Base-by-base conservation (phyloP, 2,329 filamentous ascomycete species). In the Microdochium bolleyi region DNA sequence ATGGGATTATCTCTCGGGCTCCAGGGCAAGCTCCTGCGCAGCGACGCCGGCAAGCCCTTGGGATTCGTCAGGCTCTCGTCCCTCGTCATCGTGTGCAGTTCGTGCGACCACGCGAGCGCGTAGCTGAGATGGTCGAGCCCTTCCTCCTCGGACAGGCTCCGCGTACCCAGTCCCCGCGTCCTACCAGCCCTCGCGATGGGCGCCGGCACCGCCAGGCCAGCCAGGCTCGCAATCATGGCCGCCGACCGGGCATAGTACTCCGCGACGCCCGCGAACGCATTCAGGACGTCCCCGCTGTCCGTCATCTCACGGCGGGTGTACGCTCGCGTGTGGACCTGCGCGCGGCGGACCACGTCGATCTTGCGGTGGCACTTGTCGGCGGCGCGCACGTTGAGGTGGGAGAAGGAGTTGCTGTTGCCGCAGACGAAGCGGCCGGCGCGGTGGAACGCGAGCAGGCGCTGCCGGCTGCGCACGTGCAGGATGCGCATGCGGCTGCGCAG, bases 231-330 rank as follows among this genome's bases (percentile, higher is more conserved):
- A 4, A 51, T 46, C 37, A 30, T 34, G 10, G 50, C 50, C 11
- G 32, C 22, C n/a, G 34, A 22, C 10, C 37, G 16, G 9, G 50
- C 50, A 16, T 51, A 51, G 34, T 24, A 51, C 11, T 46, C 22
- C 21, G 50, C 32, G 10, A 51, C 24, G 10, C 50, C 50, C 8
- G 50, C 19, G 37, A 38, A 52, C 5, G 51, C 51, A n/a, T 52
- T 46, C 8, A 52, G 51, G 1, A 49, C 25, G 51, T 52, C 51
- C 2, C 27, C 21, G 9, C 37, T 25, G 27, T 46, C 21, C 3
- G 51, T 52, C 44, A 52, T 27, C 41, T 52, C 51, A 7, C 51
- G 37, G 13, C 7, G 41, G 1, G 51, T 52, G 51, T 52, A 52
- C 32, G 30, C 7, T 19, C 19, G 38, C 4, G 25, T 32, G 24